Percentiles rank a stretch among this genome's conserved stretches.
phyloP scores from a whole-genome alignment of 768 basidiomycete genomes.

The Porpolomopsis calyptriformis region DNA sequence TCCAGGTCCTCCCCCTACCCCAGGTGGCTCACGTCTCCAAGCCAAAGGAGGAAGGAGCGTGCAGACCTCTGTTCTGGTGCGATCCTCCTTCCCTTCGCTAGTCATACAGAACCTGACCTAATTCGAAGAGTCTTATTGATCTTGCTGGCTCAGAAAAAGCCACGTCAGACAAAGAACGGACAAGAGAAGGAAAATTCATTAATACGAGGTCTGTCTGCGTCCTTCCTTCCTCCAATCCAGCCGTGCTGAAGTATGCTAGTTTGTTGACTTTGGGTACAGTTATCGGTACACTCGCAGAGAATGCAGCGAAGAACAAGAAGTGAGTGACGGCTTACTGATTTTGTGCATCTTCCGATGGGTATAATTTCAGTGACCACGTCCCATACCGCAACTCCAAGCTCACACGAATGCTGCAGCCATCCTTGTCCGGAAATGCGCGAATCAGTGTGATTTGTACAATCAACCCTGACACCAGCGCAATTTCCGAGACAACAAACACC shows the following conservation, averaged over 20 bases:
- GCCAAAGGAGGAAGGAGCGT: slow-evolving; percentile 72
- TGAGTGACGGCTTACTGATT: slow-evolving; percentile 19
- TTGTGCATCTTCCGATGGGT: neutral
- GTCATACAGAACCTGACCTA: slow-evolving; percentile 3
- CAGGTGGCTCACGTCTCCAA: slow-evolving; percentile 53
- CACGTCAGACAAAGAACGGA: slow-evolving; percentile 89
- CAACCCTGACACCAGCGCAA: slow-evolving; percentile 71
- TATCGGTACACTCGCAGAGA: slow-evolving; percentile 86
- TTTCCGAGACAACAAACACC: slow-evolving; percentile 81
- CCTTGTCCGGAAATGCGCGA: slow-evolving; percentile 87
- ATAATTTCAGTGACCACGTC: slow-evolving; percentile 61
- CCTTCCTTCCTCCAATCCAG: neutral
- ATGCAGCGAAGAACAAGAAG: slow-evolving; percentile 65
- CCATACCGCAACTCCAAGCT: slow-evolving; percentile 95
- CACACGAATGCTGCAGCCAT: slow-evolving; percentile 89
- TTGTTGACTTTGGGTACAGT: slow-evolving; percentile 88
- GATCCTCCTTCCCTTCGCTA: slow-evolving; percentile 14
- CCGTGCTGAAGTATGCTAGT: slow-evolving; percentile 28
- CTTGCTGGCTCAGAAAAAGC: slow-evolving; percentile 95
- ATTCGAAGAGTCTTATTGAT: slow-evolving; percentile 74
- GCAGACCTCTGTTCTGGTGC: slow-evolving; percentile 63
- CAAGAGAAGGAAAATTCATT: slow-evolving; percentile 94
- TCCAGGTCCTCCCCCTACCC: slow-evolving; percentile 24
- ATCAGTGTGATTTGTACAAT: slow-evolving; percentile 96
- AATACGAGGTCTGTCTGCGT: slow-evolving; percentile 57